Evolutionary conservation across 768 basidiomycete genomes (phyloP).

Genomic region (Amanita brunnescens): DNA sequence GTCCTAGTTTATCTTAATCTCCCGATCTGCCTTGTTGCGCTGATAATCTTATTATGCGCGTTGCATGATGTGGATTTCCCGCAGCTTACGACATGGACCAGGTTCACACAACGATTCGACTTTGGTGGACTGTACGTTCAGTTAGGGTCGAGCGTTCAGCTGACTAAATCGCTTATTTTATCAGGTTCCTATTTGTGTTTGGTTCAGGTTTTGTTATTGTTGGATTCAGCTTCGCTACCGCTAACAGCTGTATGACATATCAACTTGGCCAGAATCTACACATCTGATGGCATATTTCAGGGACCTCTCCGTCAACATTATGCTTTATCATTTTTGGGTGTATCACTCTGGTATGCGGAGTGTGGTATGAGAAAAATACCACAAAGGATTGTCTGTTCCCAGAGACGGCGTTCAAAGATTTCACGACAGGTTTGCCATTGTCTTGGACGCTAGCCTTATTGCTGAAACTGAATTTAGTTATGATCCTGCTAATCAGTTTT

Average conservation of each 20-base stretch:
- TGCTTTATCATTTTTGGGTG: slow-evolving; percentile 49
- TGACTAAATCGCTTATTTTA: neutral
- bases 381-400: slow-evolving; percentile 68
- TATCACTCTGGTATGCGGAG: slow-evolving; percentile 46
- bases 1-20: slow-evolving; percentile 76
- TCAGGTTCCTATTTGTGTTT: slow-evolving; percentile 62
- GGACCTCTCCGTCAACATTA: slow-evolving; percentile 55
- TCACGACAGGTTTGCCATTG: slow-evolving; percentile 32
- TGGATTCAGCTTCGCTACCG: slow-evolving; percentile 70
- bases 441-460: neutral
- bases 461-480: slow-evolving; percentile 32
- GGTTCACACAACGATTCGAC: slow-evolving; percentile 53
- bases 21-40: slow-evolving; percentile 59
- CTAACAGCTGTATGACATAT: slow-evolving; percentile 52
- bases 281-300: slow-evolving; percentile 29
- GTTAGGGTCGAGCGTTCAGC: neutral
- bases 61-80: slow-evolving; percentile 48
- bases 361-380: slow-evolving; percentile 60
- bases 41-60: slow-evolving; percentile 47
- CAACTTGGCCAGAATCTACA: slow-evolving; percentile 1
- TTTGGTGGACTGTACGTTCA: slow-evolving; percentile 66
- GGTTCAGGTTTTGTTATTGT: slow-evolving; percentile 69
- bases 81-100: slow-evolving; percentile 45
- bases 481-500: slow-evolving; percentile 60
- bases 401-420: slow-evolving; percentile 47